Percentiles rank a stretch among this genome's conserved stretches.
These are phyloP conservation scores for Millerozyma miso DNA, from an alignment of 805 yeast species.

Conservation along the genomic window DNA sequence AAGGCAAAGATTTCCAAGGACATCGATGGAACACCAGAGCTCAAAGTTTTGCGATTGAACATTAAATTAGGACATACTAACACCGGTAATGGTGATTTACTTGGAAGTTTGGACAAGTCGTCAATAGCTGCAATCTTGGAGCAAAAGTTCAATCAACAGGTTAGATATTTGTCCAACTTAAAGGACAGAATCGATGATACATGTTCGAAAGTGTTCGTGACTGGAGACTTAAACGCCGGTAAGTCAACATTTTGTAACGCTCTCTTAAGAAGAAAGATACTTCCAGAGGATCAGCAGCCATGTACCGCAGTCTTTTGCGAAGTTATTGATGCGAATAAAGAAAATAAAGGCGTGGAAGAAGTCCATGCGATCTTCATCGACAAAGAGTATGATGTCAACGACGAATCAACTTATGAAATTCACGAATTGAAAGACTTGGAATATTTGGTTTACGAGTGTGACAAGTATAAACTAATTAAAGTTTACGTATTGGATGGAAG, in stretches of 20 bases:
- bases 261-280: conserved; percentile 63
- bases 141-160: conserved; percentile 59
- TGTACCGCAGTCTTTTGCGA: conserved; percentile 96
- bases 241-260: conserved; percentile 96
- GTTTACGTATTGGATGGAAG: conserved; percentile 80
- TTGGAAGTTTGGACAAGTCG: conserved; percentile 58
- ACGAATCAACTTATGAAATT: conserved; percentile 62
- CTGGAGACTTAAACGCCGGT: conserved; percentile 97
- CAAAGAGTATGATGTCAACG: conserved; percentile 44
- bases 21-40: conserved; percentile 28
- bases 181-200: conserved; percentile 86
- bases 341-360: conserved; percentile 74
- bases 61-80: conserved; percentile 48
- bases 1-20: conserved; percentile 22
- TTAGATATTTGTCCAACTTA: conserved; percentile 65
- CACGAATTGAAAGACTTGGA: conserved; percentile 54
- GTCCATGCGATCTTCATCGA: conserved; percentile 85
- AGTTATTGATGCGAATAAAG: conserved; percentile 71
- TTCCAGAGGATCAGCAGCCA: conserved; percentile 98
- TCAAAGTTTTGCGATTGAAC: conserved; percentile 61
- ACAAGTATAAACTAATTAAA: conserved; percentile 66
- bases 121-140: conserved; percentile 68
- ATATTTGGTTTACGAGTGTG: conserved; percentile 69
- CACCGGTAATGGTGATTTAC: conserved; percentile 35
- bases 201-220: conserved; percentile 87